Base-by-base conservation (phyloP, 2,329 filamentous ascomycete species). In the Botrytis pseudocinerea region DNA sequence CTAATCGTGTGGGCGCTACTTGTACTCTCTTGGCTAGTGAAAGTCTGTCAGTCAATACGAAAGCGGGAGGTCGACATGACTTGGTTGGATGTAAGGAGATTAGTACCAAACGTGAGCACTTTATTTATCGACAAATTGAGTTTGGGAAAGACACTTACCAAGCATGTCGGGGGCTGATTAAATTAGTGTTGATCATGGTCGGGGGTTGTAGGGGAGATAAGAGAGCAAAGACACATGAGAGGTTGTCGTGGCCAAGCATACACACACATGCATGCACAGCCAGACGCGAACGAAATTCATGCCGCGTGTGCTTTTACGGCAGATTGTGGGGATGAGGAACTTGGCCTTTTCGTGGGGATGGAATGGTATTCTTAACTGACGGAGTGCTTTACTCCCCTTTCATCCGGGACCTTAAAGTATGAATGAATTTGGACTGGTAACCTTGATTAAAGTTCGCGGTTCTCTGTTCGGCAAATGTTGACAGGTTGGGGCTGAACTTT, bases 281-380 rank as follows among this genome's bases (percentile, higher is more conserved):
- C 38, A 28, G 28, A n/a, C 40, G n/a, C 40, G 8, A 14, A 54
- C 20, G 20, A 68, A 57, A 42, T 18, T 38, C 46, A 68, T 42
- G 28, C 32, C 32, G 22, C 32, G 32, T n/a, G 9, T 57, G 38
- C 25, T 28, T 18, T 25, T 44, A 20, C 14, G 46, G 25, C 35
- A 68, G 9, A 57, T 54, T 42, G 46, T 22, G 61, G 61, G 61
- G 64, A 54, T n/a, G 35, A 16, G n/a, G 25, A 18, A 22, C 64
- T 68, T 40, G 46, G 46, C 46, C 25, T 42, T 54, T 68, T 42
- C 64, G 25, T 54, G 64, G 35, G 64, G 64, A 54, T 5, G n/a
- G 0, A 22, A 44, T 28, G 25, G n/a, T 44, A 8, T 28, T 9
- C 14, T 18, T 20, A 63, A n/a, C 7, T 28, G 38, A 61, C 35